These are phyloP conservation scores for Clitoria ternatea DNA, from an alignment of 306 rosid genomes.

Conservation along the genomic window DNA sequence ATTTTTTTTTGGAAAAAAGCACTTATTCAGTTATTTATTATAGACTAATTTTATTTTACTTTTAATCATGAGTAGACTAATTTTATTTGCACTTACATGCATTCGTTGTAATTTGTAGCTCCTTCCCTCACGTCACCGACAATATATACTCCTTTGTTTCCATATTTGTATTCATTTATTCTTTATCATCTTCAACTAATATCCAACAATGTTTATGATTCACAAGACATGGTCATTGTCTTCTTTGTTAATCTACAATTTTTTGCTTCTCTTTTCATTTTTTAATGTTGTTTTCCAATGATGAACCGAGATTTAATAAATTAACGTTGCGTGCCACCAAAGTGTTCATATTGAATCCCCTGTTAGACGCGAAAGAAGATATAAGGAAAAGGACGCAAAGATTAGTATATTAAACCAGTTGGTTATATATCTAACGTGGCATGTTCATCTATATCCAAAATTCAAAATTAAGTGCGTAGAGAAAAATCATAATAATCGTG, in stretches of 20 bases:
- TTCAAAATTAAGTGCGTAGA: not conserved
- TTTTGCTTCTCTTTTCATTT: not conserved
- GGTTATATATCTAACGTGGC: not conserved
- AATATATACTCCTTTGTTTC: not conserved
- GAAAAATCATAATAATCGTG: not conserved
- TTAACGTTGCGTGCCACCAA: not conserved
- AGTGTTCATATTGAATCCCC: not conserved
- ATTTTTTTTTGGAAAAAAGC: too few species aligned
- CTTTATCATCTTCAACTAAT: not conserved
- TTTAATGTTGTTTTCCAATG: not conserved
- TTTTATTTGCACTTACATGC: too few species aligned
- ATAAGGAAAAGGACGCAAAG: not conserved
- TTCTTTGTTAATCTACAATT: slow-evolving; percentile 4
- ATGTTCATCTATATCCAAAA: not conserved
- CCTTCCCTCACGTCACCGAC: slow-evolving; percentile 13
- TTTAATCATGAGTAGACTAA: too few species aligned
- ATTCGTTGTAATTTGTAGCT: slow-evolving; percentile 23
- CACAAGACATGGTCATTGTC: slow-evolving; percentile 3
- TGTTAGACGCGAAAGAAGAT: not conserved
- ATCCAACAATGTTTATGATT: slow-evolving; percentile 2
- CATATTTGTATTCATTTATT: not conserved
- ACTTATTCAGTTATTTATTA: too few species aligned
- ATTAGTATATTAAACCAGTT: slow-evolving; percentile 21
- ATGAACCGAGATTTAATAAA: not conserved
- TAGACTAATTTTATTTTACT: too few species aligned